Evolutionary conservation across 129 eudicot genomes (phyloP).

Genomic region (Apium graveolens): DNA sequence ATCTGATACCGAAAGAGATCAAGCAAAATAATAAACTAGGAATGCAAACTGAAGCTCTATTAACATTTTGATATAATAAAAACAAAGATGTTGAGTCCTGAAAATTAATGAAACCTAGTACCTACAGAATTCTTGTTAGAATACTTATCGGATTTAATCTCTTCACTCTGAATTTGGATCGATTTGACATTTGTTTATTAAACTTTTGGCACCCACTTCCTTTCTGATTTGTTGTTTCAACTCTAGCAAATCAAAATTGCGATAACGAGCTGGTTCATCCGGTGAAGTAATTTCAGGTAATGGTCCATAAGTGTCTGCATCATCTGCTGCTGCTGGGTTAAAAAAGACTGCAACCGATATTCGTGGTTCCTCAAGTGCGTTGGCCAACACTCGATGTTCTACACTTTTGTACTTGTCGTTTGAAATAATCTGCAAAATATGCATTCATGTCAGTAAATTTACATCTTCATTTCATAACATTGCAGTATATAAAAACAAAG

Average conservation of each 20-base stretch:
- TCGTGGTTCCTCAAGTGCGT: slow-evolving; percentile 35
- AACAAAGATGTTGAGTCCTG: too few species aligned
- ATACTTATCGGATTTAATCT: background rate
- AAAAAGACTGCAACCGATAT: slow-evolving; percentile 44
- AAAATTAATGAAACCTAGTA: background rate
- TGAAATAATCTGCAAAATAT: slow-evolving; percentile 38
- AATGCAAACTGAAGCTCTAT: too few species aligned
- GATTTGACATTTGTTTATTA: background rate
- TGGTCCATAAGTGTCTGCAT: slow-evolving; percentile 37
- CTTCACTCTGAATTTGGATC: background rate
- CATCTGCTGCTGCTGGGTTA: slow-evolving; percentile 29
- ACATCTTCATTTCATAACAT: background rate
- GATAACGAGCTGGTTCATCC: slow-evolving; percentile 42
- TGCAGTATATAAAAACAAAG: background rate
- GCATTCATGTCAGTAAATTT: background rate
- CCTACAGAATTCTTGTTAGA: background rate
- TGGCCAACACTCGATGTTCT: slow-evolving; percentile 62
- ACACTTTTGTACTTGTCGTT: slow-evolving; percentile 49
- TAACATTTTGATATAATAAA: too few species aligned
- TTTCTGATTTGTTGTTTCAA: background rate
- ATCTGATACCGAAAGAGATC: too few species aligned
- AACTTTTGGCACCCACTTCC: background rate
- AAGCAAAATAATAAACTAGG: too few species aligned
- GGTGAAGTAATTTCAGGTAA: slow-evolving; percentile 35
- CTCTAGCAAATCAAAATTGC: slow-evolving; percentile 25